Percentiles rank a stretch among this genome's conserved stretches.
Conservation (phyloP, 2,329 filamentous ascomycete species). For the Penicillium olsonii region DNA sequence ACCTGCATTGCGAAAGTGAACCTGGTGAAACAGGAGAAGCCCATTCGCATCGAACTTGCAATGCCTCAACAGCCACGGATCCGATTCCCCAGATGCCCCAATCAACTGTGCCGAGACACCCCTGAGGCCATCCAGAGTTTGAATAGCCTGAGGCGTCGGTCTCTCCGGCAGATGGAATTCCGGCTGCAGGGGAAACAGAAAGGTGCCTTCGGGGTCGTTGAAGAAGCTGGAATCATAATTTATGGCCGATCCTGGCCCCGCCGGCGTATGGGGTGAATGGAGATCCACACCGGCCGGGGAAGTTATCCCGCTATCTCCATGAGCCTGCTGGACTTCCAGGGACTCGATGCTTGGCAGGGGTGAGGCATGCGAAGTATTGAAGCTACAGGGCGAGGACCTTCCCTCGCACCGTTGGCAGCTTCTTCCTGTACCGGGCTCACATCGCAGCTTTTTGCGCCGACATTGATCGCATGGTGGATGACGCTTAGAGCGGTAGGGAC, state of each 20-base stretch:
- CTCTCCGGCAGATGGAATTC: constrained; percentile 6
- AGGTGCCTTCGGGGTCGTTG: background rate
- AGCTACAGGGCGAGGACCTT: background rate
- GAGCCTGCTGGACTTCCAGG: background rate
- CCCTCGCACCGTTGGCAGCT: constrained; percentile 3
- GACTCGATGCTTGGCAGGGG: background rate
- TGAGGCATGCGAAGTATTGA: background rate
- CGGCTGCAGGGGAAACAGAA: background rate
- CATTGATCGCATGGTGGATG: constrained; percentile 26
- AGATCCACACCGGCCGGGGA: background rate
- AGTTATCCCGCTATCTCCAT: background rate
- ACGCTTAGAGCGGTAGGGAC: constrained; percentile 28
- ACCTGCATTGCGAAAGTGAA: constrained; percentile 33
- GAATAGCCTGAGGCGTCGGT: constrained; percentile 15
- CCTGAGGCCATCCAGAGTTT: constrained; percentile 25
- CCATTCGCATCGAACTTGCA: constrained; percentile 33
- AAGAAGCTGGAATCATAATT: background rate
- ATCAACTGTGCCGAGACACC: constrained; percentile 28
- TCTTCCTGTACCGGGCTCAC: constrained; percentile 9
- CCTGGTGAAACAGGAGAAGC: constrained; percentile 26
- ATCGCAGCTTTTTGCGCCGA: constrained; percentile 24
- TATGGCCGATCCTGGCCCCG: background rate
- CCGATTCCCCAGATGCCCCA: constrained; percentile 32
- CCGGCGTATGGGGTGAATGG: background rate
- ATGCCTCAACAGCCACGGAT: constrained; percentile 37